Base-by-base conservation (phyloP, 2,329 filamentous ascomycete genomes). In the Graphium sp. region DNA sequence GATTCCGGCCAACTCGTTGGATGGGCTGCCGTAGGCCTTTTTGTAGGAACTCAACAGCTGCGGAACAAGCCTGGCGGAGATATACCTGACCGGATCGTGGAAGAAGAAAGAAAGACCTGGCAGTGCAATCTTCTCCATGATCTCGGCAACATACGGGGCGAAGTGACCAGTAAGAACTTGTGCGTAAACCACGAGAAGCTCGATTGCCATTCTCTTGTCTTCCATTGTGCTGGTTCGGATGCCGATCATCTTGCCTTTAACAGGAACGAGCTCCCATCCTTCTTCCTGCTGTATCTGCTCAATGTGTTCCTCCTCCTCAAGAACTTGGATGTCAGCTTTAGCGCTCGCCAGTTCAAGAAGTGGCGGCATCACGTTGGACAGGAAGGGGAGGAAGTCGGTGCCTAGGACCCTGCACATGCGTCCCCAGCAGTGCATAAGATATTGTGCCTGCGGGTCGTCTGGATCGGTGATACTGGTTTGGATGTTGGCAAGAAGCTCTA, bases 191-290 rank as follows among this genome's bases (percentile, higher is more conserved):
- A 92, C 85, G 35, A 98, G 78, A 30, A 98, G 72, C 55, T 98
- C 89, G 38, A 98, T 95, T n/a, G 89, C 89, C 69, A 93, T 94
- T 52, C 95, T 85, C 62, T 98, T 98, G 56, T 98, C 89, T 43
- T 98, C 89, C 51, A 98, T 75, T 7, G 80, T 82, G 49, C 83
- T 93, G 6, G 89, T 98, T 58, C 85, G 84, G 57, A 98, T 98
- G 38, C 89, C 89, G 45, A 98, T 94, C 53, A 93, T 82, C 60
- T 95, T 95, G 39, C 89, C 89, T 56, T 93, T 93, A 32, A 98
- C 66, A 7, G 89, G 89, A 11, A 98, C 84, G 39, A 98, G 65
- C 52, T 98, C 89, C 89, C 89, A 98, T 24, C 87, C 87, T 32
- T 94, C 87, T 44, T 95, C 87, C 44, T 89, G 80, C 50, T 93